Conservation (phyloP, 371 early-diverging fungal genomes). For the Apophysomyces sp. region DNA sequence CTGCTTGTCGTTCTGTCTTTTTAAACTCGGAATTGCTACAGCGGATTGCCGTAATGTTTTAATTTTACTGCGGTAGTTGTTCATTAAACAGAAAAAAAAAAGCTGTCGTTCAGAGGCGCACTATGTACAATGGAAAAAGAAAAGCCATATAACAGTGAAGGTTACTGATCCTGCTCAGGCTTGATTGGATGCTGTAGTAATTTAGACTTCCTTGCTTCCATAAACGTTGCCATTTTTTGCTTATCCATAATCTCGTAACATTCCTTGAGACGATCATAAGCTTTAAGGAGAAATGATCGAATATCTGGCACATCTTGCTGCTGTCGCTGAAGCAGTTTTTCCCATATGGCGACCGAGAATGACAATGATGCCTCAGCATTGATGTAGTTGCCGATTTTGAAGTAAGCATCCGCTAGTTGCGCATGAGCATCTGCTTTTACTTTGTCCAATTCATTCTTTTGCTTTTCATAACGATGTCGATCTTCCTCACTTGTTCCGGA, state of each 20-base stretch:
- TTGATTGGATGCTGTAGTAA: no score
- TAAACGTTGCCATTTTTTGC: constrained; percentile 25
- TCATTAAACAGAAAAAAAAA: no score
- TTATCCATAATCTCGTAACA: constrained; percentile 38
- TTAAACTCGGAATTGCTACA: no score
- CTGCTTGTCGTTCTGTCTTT: no score
- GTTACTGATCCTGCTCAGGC: no score
- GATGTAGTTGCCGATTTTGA: constrained; percentile 20
- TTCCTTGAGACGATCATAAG: constrained; percentile 22
- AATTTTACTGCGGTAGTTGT: no score
- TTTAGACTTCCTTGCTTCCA: constrained; percentile 22
- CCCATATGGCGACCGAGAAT: constrained; percentile 28
- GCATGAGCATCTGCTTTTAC: constrained; percentile 37
- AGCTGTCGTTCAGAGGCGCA: no score
- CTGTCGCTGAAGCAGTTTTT: constrained; percentile 18
- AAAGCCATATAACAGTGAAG: no score
- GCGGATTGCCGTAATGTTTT: no score
- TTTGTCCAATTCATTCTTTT: constrained; percentile 9
- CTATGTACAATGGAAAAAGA: no score
- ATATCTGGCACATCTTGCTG: neutral
- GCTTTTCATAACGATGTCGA: constrained; percentile 8
- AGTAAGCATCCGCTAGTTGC: constrained; percentile 36
- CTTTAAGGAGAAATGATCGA: constrained; percentile 2
- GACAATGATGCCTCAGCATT: constrained; percentile 26
- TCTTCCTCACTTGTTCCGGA: neutral